Base-by-base conservation (phyloP, 208 protist species). In the Strigomonas galati region DNA sequence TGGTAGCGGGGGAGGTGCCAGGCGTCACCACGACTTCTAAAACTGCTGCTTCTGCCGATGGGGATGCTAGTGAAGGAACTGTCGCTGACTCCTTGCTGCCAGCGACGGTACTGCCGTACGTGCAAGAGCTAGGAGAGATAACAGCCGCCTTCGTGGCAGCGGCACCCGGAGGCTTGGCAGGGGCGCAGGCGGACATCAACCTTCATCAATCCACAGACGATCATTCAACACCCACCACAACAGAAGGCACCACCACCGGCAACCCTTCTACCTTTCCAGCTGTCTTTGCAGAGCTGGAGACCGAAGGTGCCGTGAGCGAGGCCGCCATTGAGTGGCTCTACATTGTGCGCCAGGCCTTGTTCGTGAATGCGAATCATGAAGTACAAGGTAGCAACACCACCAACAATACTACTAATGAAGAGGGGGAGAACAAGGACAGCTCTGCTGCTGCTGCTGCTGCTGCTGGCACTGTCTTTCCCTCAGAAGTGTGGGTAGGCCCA, bases 1-100 rank as follows among this genome's bases (percentile, higher is more conserved):
- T 79, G 30, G 65, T 65, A 2, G 51, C 53, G 0, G 74, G 71
- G 3, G 69, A 72, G 30, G 57, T 74, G 49, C n/a, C 48, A 3
- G 37, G 24, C 4, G 54, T 72, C 55, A 23, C 9, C 35, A 4
- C 32, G 9, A 37, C 32, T n/a, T 2, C 3, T 3, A 21, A 30
- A 54, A 5, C 28, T 37, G 32, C 32, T 37, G 32, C 32, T 37
- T 2, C 31, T 17, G 14, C 53, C 14, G 27, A 28, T 21, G n/a
- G 4, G 10, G 24, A 28, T 17, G 12, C 10, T 24, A 24, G 30
- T 6, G 53, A 58, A 12, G 31, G 10, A n/a, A 37, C 1, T 4
- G 44, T 5, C 24, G 46, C 19, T 1, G 46, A 54, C 1, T 51
- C 9, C 19, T 35, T 65, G 30, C 40, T 65, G 24, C 61, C 61